Conservation (phyloP, 331 rosid genomes). For the Saraca asoca region DNA sequence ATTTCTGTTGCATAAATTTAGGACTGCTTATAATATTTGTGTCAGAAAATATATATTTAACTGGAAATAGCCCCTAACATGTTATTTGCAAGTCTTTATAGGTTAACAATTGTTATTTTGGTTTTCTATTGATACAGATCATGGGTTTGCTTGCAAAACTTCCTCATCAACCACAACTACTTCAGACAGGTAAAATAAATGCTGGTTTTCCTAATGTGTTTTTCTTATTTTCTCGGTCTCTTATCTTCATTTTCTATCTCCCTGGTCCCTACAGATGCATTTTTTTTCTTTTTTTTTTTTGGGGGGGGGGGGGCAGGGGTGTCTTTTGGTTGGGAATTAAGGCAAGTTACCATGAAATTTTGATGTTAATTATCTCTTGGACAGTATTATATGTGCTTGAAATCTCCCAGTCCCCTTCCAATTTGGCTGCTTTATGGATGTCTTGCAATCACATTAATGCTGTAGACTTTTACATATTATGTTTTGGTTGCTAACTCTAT, state of each 20-base stretch:
- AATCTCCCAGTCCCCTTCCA: constrained; percentile 16
- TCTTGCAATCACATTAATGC: constrained; percentile 27
- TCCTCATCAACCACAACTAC: constrained; percentile 86
- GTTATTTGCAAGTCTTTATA: constrained; percentile 1
- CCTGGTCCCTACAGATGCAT: too few species aligned
- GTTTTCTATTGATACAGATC: constrained; percentile 53
- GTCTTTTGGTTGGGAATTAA: not conserved
- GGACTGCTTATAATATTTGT: not conserved
- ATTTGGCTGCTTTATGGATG: constrained; percentile 22
- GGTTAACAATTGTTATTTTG: constrained; percentile 5
- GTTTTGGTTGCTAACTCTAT: constrained; percentile 3
- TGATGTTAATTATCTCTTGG: constrained; percentile 2
- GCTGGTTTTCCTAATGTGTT: not conserved
- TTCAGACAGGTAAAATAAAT: constrained; percentile 80
- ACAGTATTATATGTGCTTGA: not conserved
- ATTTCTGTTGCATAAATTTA: constrained; percentile 8
- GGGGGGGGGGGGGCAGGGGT: too few species aligned
- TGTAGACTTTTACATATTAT: constrained; percentile 21
- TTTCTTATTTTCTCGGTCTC: not conserved
- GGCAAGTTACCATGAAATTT: constrained; percentile 10
- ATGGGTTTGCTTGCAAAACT: constrained; percentile 80
- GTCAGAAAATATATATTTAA: not conserved
- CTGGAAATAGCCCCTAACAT: not conserved
- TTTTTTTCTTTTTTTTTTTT: not conserved
- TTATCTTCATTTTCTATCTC: too few species aligned